Evolutionary conservation across 768 basidiomycete genomes (phyloP).

Genomic region (Lactarius hengduanensis): DNA sequence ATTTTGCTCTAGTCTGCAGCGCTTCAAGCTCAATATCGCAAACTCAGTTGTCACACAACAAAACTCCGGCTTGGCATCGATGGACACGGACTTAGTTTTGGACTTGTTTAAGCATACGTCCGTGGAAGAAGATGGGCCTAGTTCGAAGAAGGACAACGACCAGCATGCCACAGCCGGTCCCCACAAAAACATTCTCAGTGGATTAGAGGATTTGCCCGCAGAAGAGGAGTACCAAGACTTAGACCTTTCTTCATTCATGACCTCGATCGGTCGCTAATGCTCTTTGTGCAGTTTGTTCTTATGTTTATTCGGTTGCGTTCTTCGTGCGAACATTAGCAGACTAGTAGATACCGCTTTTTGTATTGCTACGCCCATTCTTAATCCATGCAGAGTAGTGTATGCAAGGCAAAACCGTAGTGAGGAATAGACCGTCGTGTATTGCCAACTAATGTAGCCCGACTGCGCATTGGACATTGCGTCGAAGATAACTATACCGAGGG

Average conservation of each 20-base stretch:
- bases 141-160: conserved; percentile 55
- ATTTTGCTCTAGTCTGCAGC: conserved; percentile 67
- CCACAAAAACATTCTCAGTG: conserved; percentile 84
- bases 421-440: conserved; percentile 17
- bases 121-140: conserved; percentile 66
- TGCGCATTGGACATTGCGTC: too few relatives aligned
- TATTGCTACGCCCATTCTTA: conserved; percentile 27
- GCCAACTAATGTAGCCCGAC: too few relatives aligned
- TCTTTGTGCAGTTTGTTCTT: conserved; percentile 32
- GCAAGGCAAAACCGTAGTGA: conserved; percentile 20
- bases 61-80: conserved; percentile 88
- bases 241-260: conserved; percentile 86
- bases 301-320: conserved; percentile 30
- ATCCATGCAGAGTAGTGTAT: conserved; percentile 25
- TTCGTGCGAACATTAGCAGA: conserved; percentile 19
- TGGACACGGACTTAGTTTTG: conserved; percentile 96
- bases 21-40: conserved; percentile 98
- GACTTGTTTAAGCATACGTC: conserved; percentile 87
- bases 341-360: conserved; percentile 20
- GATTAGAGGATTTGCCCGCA: conserved; percentile 86
- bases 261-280: conserved; percentile 60
- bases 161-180: conserved; percentile 48
- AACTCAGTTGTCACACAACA: conserved; percentile 97
- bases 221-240: conserved; percentile 92
- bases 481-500: too few relatives aligned